Percentiles rank a stretch among this genome's conserved stretches.
phyloP scores from a whole-genome alignment of 202 grass and related monocot genomes.

The Setaria viridis region DNA sequence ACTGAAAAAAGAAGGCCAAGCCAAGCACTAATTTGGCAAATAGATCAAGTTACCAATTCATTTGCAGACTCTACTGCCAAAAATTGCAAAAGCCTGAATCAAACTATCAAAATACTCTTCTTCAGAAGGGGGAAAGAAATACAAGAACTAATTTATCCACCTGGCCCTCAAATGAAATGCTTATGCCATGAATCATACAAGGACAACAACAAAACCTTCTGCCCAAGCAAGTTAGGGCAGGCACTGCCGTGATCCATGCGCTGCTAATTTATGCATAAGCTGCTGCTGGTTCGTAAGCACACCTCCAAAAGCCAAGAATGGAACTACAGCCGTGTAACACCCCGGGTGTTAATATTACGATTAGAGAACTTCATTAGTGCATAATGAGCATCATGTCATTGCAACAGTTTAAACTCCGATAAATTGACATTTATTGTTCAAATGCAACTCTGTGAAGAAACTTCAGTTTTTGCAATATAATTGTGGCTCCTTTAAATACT shows the following conservation, averaged over 20 bases:
- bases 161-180: not conserved
- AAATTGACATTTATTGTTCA: too few species aligned
- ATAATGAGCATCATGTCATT: too few species aligned
- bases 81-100: not conserved
- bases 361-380: too few species aligned
- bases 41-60: not conserved
- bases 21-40: constrained; percentile 3
- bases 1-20: not conserved
- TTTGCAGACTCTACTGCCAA: not conserved
- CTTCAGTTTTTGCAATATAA: too few species aligned
- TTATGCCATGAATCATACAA: not conserved
- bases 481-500: too few species aligned
- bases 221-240: not conserved
- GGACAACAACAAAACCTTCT: not conserved
- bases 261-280: not conserved
- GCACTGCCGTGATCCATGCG: not conserved
- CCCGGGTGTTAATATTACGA: too few species aligned
- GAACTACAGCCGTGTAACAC: too few species aligned
- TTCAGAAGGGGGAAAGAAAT: not conserved
- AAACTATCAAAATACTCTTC: not conserved
- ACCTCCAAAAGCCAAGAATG: not conserved
- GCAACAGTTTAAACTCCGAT: too few species aligned
- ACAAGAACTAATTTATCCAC: not conserved
- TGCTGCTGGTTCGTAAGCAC: not conserved
- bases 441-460: too few species aligned